A percentile compares a stretch with the other conserved stretches of the same genome.
These are phyloP conservation scores for Volvox reticuliferus DNA, from an alignment of 139 green algal species.

Conservation along the genomic window DNA sequence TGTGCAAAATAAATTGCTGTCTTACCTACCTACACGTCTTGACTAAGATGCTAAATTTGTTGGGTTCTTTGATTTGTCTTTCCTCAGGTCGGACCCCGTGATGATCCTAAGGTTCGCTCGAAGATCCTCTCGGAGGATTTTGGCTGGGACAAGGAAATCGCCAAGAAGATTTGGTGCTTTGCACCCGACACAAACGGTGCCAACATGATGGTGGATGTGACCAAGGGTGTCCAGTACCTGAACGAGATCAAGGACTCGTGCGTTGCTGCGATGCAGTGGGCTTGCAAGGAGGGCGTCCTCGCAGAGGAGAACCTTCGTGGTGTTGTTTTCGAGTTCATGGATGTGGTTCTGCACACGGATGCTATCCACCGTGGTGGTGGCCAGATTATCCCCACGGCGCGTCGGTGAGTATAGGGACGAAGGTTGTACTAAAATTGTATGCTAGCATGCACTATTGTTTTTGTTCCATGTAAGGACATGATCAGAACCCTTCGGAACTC, in stretches of 20 bases:
- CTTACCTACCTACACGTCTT: too few species aligned
- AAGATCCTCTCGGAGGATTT: constrained; percentile 96
- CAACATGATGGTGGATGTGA: constrained; percentile 97
- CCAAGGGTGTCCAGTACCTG: constrained; percentile 99
- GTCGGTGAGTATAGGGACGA: constrained; percentile 28
- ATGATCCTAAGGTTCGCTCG: constrained; percentile 93
- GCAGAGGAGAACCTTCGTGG: constrained; percentile 99
- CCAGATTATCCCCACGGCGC: constrained; percentile 98
- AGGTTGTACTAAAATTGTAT: too few species aligned
- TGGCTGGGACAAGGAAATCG: constrained; percentile 99
- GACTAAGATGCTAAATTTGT: too few species aligned
- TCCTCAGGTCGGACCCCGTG: constrained; percentile 83
- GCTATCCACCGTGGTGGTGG: constrained; percentile 98
- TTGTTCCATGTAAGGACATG: too few species aligned
- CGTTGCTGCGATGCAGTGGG: constrained; percentile 99
- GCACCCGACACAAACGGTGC: constrained; percentile 98
- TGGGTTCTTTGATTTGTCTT: background rate
- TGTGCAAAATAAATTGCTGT: too few species aligned
- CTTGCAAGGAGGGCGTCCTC: constrained; percentile 97
- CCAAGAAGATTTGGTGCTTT: constrained; percentile 99
- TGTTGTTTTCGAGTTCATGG: constrained; percentile 92
- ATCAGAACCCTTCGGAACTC: too few species aligned
- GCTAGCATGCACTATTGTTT: too few species aligned
- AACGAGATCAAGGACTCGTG: constrained; percentile 99
- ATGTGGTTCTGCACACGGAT: constrained; percentile 98